Conservation (phyloP, 163 green algal genomes). For the Prototheca cutis region DNA sequence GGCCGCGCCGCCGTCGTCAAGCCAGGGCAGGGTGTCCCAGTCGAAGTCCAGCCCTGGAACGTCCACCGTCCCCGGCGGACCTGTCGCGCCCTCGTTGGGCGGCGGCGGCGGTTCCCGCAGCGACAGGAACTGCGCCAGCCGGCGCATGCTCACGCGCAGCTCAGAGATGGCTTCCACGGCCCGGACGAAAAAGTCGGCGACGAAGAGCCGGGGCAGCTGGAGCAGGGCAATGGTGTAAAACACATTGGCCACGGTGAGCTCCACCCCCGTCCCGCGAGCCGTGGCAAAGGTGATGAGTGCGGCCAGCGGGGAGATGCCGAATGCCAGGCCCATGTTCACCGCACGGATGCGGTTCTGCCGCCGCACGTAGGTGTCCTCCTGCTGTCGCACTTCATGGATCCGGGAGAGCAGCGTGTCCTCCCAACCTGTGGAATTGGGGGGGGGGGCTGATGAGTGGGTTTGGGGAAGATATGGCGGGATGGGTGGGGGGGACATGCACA, state of each 20-base stretch:
- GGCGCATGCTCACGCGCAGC: slow-evolving; percentile 42
- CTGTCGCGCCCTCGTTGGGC: slow-evolving; percentile 5
- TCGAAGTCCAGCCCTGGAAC: neutral
- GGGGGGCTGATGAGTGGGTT: too few relatives aligned
- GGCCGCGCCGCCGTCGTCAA: too few relatives aligned
- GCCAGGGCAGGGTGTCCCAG: neutral
- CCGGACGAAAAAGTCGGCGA: slow-evolving; percentile 57
- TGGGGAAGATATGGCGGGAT: too few relatives aligned
- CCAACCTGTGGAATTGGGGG: too few relatives aligned
- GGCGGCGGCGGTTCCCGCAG: slow-evolving; percentile 50
- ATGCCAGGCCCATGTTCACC: slow-evolving; percentile 57
- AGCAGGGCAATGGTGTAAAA: slow-evolving; percentile 61
- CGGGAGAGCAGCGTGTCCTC: slow-evolving; percentile 20
- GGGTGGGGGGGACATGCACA: too few relatives aligned
- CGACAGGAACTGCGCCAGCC: slow-evolving; percentile 54
- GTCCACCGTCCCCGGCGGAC: neutral
- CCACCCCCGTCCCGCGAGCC: slow-evolving; percentile 22
- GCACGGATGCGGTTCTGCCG: slow-evolving; percentile 52
- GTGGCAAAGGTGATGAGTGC: slow-evolving; percentile 48
- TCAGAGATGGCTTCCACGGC: slow-evolving; percentile 47
- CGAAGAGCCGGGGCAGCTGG: slow-evolving; percentile 55
- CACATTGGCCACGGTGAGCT: slow-evolving; percentile 44
- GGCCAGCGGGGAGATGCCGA: slow-evolving; percentile 53
- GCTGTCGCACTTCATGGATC: slow-evolving; percentile 19
- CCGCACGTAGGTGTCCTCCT: slow-evolving; percentile 37